These are phyloP conservation scores for Hanseniaspora jakobsenii DNA, from an alignment of 805 yeast genomes.

Conservation along the genomic window DNA sequence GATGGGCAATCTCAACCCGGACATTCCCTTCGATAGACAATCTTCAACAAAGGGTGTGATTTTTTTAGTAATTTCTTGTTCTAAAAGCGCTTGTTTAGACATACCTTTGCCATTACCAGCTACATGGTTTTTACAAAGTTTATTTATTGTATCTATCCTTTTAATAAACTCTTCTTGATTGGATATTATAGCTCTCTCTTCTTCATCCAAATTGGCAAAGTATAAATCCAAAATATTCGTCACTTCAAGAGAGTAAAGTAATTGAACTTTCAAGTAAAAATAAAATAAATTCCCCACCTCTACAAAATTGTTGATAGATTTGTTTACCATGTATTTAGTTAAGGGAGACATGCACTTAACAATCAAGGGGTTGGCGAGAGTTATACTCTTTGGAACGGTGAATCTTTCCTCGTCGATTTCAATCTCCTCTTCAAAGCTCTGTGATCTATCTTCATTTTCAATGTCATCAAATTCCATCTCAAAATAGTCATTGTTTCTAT, in stretches of 20 bases:
- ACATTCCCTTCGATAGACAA: conserved; percentile 37
- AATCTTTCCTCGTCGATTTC: conserved; percentile 8
- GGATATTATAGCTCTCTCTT: not conserved
- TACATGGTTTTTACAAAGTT: conserved; percentile 2
- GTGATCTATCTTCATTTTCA: not conserved
- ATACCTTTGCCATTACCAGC: conserved; percentile 2
- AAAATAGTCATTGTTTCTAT: conserved; percentile 28
- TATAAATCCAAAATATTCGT: not conserved
- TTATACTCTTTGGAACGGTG: conserved; percentile 11
- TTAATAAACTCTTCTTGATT: conserved; percentile 3
- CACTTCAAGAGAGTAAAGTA: conserved; percentile 1
- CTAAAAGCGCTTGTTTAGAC: conserved; percentile 58
- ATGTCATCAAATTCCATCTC: conserved; percentile 27
- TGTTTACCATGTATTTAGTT: conserved; percentile 60
- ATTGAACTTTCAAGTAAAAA: conserved; percentile 86
- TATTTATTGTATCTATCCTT: conserved; percentile 1
- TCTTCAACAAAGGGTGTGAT: conserved; percentile 31
- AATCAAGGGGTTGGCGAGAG: conserved; percentile 22
- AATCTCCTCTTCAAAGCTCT: conserved; percentile 9
- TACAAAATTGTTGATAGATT: conserved; percentile 48
- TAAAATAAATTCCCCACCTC: conserved; percentile 70
- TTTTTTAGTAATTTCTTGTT: conserved; percentile 32
- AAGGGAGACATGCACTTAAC: conserved; percentile 39
- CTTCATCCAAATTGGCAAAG: not conserved
- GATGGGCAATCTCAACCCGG: conserved; percentile 32